Conservation (phyloP, 371 early-diverging fungal species). For the Gilbertella persicaria region DNA sequence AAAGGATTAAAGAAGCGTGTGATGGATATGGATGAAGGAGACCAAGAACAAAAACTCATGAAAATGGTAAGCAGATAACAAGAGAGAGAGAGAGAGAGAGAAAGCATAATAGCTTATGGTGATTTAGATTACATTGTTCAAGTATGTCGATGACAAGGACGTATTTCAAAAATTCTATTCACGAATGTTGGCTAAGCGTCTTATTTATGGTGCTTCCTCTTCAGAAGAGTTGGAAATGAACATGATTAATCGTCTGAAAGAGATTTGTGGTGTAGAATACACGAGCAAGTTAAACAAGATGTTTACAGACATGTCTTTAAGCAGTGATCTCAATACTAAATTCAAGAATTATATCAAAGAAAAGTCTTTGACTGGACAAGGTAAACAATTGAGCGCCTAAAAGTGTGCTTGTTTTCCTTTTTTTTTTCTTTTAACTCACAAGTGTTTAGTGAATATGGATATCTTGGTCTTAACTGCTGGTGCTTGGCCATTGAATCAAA, state of each 20-base stretch:
- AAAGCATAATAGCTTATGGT: too few species aligned
- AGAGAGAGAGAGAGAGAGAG: too few species aligned
- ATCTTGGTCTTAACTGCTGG: slow-evolving; percentile 85
- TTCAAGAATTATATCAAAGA: slow-evolving; percentile 44
- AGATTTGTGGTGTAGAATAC: slow-evolving; percentile 92
- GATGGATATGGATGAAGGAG: slow-evolving; percentile 38
- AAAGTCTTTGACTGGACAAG: slow-evolving; percentile 38
- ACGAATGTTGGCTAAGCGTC: slow-evolving; percentile 84
- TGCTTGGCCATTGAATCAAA: slow-evolving; percentile 84
- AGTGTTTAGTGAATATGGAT: slow-evolving; percentile 67
- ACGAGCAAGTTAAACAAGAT: slow-evolving; percentile 88
- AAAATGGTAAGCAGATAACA: background rate
- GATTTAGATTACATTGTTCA: slow-evolving; percentile 78
- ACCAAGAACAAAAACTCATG: slow-evolving; percentile 41
- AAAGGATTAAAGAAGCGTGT: slow-evolving; percentile 13
- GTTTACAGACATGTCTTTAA: slow-evolving; percentile 90
- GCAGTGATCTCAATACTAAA: slow-evolving; percentile 74
- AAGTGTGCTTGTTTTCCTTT: too few species aligned
- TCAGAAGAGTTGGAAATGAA: slow-evolving; percentile 84
- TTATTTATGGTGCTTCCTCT: slow-evolving; percentile 78
- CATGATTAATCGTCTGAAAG: slow-evolving; percentile 86
- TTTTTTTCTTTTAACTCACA: background rate
- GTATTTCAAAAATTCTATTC: slow-evolving; percentile 94
- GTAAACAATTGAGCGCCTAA: slow-evolving; percentile 33
- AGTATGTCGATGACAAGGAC: slow-evolving; percentile 93